Evolutionary conservation across 495 filamentous ascomycete species (phyloP).

Genomic region (Podospora conica): DNA sequence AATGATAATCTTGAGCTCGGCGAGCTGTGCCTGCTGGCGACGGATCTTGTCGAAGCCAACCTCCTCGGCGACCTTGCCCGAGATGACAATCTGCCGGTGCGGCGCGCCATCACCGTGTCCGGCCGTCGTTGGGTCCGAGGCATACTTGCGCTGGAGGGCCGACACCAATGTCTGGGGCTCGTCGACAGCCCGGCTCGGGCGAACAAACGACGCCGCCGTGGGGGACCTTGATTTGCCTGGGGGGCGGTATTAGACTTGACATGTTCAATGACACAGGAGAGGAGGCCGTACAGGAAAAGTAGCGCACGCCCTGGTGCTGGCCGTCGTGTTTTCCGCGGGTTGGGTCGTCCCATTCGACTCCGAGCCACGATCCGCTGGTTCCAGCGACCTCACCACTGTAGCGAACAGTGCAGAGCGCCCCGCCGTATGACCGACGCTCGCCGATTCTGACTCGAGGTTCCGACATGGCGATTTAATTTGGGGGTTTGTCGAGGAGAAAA

Average conservation of each 20-base stretch:
- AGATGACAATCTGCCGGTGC: constrained; percentile 57
- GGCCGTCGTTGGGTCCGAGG: constrained; percentile 41
- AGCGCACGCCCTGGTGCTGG: constrained; percentile 65
- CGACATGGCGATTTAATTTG: neutral
- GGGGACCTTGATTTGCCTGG: constrained; percentile 58
- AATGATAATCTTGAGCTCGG: constrained; percentile 72
- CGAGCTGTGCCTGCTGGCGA: constrained; percentile 65
- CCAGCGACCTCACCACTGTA: constrained; percentile 72
- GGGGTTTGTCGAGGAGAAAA: constrained; percentile 12
- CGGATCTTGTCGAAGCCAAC: constrained; percentile 93
- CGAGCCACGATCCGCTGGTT: constrained; percentile 78
- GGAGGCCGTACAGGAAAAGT: constrained; percentile 68
- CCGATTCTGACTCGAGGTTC: constrained; percentile 37
- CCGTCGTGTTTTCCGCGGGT: constrained; percentile 85
- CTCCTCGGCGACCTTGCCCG: constrained; percentile 84
- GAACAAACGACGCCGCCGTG: constrained; percentile 78
- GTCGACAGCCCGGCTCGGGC: constrained; percentile 66
- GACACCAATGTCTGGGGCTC: constrained; percentile 64
- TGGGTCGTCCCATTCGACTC: constrained; percentile 94
- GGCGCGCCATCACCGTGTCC: neutral
- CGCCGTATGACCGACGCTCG: constrained; percentile 71
- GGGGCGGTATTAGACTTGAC: neutral
- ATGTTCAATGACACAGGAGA: neutral
- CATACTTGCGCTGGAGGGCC: constrained; percentile 79
- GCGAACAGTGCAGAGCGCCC: constrained; percentile 71